Evolutionary conservation across 1,284 basidiomycete species (phyloP), one percentile per base, ranked within the genome.

Genomic region (Limonomyces culmigenus): DNA sequence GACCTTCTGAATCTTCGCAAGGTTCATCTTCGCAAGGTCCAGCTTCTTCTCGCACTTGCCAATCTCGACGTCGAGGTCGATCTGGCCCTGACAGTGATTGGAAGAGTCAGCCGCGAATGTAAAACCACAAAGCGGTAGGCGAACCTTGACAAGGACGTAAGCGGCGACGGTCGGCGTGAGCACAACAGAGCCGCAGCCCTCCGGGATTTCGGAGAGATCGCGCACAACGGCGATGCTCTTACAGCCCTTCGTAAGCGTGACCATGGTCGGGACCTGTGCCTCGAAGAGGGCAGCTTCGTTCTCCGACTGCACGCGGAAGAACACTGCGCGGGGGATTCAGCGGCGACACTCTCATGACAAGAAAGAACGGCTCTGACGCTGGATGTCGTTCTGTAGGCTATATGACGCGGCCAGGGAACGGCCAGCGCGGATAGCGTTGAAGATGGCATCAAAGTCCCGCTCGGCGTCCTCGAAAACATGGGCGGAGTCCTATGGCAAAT

Each of bases 391-490:
- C 46, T 88, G 84, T 33, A 99, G 56, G 54, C 83, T 87, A 57
- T 96, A 98, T n/a, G 83, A 78, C 3, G 85, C 81, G 13, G 86
- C 80, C 33, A 97, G 65, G 0, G 86, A 92, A 25, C 95, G 77
- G 10, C 84, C 75, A 2, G 80, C 62, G 47, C 77, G 79, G 49
- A 95, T 69, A 2, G 74, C 73, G 17, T 71, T 65, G 55, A 95
- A 91, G 23, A 92, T 78, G 34, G 86, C 66, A 49, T 93, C 87
- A 50, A 98, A 98, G 40, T 78, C 67, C 46, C 73, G 74, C 41
- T 81, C 83, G 0, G 78, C 85, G n/a, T 80, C 65, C 8, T 70
- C 59, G 47, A 83, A 88, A 37, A 72, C 65, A 45, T 77, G 76
- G 6, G 62, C 60, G 3, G 61, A 42, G 43, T 83, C 69, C 80